Percentiles rank a stretch among this genome's conserved stretches.
These are phyloP conservation scores for Calonectria pteridis DNA, from an alignment of 2,329 filamentous ascomycete species.

Conservation along the genomic window DNA sequence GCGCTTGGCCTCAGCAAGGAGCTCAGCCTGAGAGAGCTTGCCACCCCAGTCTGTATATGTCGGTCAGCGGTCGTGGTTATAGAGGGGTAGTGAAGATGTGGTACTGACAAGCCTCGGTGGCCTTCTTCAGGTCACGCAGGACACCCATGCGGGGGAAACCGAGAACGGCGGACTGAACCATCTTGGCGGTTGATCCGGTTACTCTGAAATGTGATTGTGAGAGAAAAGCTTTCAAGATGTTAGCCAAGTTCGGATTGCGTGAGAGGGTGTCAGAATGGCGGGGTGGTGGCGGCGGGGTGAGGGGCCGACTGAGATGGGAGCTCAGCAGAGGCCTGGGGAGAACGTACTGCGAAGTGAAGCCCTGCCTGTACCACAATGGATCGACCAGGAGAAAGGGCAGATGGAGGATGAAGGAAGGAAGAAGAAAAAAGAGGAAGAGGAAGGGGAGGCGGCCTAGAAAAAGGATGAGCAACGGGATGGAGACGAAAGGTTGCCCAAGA, in stretches of 20 bases:
- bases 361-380: slow-evolving; percentile 46
- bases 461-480: slow-evolving; percentile 35
- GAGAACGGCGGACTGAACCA: slow-evolving; percentile 83
- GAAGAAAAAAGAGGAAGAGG: slow-evolving; percentile 36
- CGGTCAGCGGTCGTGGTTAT: slow-evolving; percentile 35
- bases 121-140: slow-evolving; percentile 99
- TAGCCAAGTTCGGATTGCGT: slow-evolving; percentile 24
- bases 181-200: slow-evolving; percentile 57
- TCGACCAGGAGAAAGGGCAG: slow-evolving; percentile 39
- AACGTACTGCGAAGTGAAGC: slow-evolving; percentile 42
- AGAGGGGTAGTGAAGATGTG: slow-evolving; percentile 50
- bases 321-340: not conserved
- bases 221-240: slow-evolving; percentile 27
- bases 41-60: slow-evolving; percentile 78
- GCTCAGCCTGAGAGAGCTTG: slow-evolving; percentile 92
- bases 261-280: slow-evolving; percentile 32
- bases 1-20: slow-evolving; percentile 95
- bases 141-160: slow-evolving; percentile 99
- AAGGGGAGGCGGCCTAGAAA: slow-evolving; percentile 35
- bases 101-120: slow-evolving; percentile 88
- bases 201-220: slow-evolving; percentile 35
- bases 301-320: slow-evolving; percentile 30
- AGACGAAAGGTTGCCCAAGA: slow-evolving; percentile 31
- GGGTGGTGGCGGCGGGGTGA: slow-evolving; percentile 44
- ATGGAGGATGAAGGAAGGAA: slow-evolving; percentile 34